These are phyloP conservation scores for Talaromyces sp. DNA, from an alignment of 2,329 filamentous ascomycete species.

Conservation along the genomic window DNA sequence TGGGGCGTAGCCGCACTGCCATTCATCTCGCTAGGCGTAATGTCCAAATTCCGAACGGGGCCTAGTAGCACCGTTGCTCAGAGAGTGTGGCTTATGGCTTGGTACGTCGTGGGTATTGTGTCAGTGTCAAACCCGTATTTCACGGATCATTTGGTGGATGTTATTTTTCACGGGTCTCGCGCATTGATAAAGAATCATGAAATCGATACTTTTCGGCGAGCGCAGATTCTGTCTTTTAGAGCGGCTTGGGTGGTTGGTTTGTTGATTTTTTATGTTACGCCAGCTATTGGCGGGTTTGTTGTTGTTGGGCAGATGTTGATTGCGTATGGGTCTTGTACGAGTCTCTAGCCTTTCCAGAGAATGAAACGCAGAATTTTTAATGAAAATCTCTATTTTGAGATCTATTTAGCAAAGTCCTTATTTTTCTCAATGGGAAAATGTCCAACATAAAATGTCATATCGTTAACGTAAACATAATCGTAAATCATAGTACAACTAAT, in stretches of 20 bases:
- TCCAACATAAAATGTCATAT: background rate
- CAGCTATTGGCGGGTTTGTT: background rate
- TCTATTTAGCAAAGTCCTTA: background rate
- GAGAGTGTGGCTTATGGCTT: slow-evolving; percentile 4
- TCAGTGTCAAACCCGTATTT: background rate
- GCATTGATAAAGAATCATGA: background rate
- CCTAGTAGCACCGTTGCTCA: background rate
- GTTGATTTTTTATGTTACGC: background rate
- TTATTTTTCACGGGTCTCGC: background rate
- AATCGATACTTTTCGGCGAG: background rate
- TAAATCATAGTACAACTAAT: background rate
- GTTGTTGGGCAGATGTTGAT: slow-evolving; percentile 7
- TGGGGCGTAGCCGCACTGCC: background rate
- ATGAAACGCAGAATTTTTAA: background rate
- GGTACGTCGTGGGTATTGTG: background rate
- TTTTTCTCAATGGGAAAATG: background rate
- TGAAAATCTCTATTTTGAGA: background rate
- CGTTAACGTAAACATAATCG: background rate
- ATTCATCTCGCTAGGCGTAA: background rate
- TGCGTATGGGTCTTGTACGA: background rate
- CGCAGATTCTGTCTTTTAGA: background rate
- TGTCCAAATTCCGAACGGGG: slow-evolving; percentile 5
- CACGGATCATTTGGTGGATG: background rate
- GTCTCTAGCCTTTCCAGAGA: background rate
- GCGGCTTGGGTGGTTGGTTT: background rate